Evolutionary conservation across 2,329 filamentous ascomycete genomes (phyloP), one percentile per base, ranked within the genome.

Genomic region (Mariannaea elegans): DNA sequence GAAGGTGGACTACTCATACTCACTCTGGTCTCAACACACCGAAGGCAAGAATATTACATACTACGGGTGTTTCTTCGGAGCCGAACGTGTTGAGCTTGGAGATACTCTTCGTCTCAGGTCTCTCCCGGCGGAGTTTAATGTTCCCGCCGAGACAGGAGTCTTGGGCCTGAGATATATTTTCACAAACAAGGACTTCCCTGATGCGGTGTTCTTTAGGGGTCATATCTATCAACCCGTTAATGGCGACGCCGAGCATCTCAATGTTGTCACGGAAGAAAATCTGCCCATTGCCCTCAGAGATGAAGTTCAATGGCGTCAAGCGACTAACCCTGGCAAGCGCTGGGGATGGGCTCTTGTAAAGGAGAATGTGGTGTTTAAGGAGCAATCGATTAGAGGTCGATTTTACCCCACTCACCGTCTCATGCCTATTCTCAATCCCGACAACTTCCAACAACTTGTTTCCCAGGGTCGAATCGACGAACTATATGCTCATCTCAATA

Each of bases 391-490:
- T 49, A 77, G 79, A 57, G 85, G 85, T 49, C 78, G 85, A n/a
- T 87, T 87, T 73, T 87, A 87, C 73, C 81, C 84, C 14, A 82
- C 82, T n/a, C 74, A 80, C 57, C 77, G 79, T 58, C 76, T 87
- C 32, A 81, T 85, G 72, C 78, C 79, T 14, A 79, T 86, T 54
- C 73, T 86, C 52, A 77, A 82, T 38, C 75, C 76, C 9, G 69
- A 66, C 2, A 72, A 71, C 5, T 80, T 78, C 58, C 71, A 79
- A 38, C 71, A 72, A 4, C 75, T 77, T 14, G 62, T 81, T 31
- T 66, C 72, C 21, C 71, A 74, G 34, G 78, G 78, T 38, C 69
- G 75, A 32, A 71, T 84, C 24, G 75, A 78, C 29, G 80, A 82
- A 29, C 78, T 80, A 44, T 76, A 80, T 56, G 74, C 77, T 4